Percentiles rank a stretch among this genome's conserved stretches.
Evolutionary conservation across 768 basidiomycete genomes (phyloP).

Genomic region (Agrocybe pediades): DNA sequence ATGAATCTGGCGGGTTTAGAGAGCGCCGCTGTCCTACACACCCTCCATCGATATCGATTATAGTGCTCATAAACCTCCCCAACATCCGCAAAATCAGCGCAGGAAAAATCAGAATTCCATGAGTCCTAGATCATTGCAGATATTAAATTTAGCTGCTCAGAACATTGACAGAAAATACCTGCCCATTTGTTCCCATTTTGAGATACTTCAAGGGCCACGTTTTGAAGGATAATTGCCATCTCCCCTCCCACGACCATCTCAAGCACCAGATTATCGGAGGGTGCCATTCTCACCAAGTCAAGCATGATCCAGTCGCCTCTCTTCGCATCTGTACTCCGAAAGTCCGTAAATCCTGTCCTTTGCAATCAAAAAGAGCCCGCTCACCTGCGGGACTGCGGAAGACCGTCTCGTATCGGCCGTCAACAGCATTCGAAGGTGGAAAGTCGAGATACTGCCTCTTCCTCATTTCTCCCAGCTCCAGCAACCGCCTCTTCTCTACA

Average conservation of each 20-base stretch:
- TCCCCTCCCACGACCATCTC: conserved; percentile 27
- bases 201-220: conserved; percentile 17
- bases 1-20: conserved; percentile 5
- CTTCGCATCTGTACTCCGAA: conserved; percentile 23
- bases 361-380: conserved; percentile 17
- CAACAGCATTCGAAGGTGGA: conserved; percentile 57
- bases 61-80: background rate
- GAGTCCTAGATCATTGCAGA: background rate
- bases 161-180: conserved; percentile 1
- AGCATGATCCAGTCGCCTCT: conserved; percentile 31
- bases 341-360: background rate
- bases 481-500: conserved; percentile 38
- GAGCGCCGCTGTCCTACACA: background rate
- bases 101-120: background rate
- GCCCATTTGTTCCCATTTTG: conserved; percentile 20
- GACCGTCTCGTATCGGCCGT: conserved; percentile 46
- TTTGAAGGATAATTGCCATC: conserved; percentile 9
- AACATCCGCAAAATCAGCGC: background rate
- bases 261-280: conserved; percentile 18
- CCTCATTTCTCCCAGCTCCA: conserved; percentile 32
- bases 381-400: conserved; percentile 53
- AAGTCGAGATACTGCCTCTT: conserved; percentile 41
- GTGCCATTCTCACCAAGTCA: conserved; percentile 19
- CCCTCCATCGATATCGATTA: background rate
- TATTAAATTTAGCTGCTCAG: background rate